Percentiles rank a stretch among this genome's conserved stretches.
phyloP scores from a whole-genome alignment of 1,284 basidiomycete genomes.

The Puccinia novopanici region DNA sequence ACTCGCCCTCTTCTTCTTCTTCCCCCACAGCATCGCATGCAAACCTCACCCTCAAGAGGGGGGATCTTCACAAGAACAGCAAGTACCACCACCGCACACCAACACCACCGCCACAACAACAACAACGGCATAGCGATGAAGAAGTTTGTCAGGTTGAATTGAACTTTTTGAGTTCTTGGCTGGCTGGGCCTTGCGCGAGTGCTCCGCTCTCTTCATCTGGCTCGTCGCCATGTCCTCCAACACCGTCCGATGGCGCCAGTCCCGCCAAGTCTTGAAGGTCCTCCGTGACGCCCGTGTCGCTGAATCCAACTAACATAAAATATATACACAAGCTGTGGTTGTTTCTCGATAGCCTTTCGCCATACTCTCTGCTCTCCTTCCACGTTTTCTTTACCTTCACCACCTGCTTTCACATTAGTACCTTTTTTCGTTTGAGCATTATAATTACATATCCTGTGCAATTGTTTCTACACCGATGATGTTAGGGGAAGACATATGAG shows the following conservation, averaged over 20 bases:
- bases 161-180: slow-evolving; percentile 64
- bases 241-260: slow-evolving; percentile 73
- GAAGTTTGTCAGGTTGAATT: slow-evolving; percentile 8
- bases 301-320: slow-evolving; percentile 16
- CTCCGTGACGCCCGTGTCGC: slow-evolving; percentile 15
- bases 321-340: too few species aligned
- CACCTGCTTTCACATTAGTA: too few species aligned
- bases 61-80: slow-evolving; percentile 51
- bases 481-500: too few species aligned
- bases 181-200: slow-evolving; percentile 77
- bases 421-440: too few species aligned
- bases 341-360: too few species aligned
- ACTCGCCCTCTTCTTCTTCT: slow-evolving; percentile 53
- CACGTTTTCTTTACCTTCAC: too few species aligned
- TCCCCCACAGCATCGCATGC: slow-evolving; percentile 45
- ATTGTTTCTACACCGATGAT: too few species aligned
- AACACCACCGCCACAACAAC: neutral
- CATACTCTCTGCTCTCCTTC: too few species aligned
- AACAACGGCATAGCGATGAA: neutral
- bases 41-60: slow-evolving; percentile 57
- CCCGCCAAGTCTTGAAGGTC: slow-evolving; percentile 7
- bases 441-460: too few species aligned
- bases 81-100: neutral
- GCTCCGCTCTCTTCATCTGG: slow-evolving; percentile 82
- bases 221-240: slow-evolving; percentile 74